Evolutionary conservation across 768 basidiomycete species (phyloP).

Genomic region (Cyclocybe cylindracea): DNA sequence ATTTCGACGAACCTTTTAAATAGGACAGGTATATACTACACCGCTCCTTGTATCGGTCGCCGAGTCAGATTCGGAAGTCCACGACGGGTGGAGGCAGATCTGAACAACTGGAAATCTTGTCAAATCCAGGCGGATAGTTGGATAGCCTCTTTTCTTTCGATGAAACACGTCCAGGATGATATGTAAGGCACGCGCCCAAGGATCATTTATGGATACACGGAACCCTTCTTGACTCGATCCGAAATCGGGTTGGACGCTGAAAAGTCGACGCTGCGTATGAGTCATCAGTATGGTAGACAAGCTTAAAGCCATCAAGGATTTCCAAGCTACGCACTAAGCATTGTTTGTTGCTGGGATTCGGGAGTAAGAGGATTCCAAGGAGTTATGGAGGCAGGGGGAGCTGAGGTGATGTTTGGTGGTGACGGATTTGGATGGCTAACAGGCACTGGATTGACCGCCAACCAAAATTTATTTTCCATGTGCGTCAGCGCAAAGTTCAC

Average conservation of each 20-base stretch:
- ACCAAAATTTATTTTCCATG: constrained; percentile 6
- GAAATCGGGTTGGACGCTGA: constrained; percentile 21
- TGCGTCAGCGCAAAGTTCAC: constrained; percentile 8
- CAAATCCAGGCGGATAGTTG: constrained; percentile 27
- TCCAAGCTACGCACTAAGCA: constrained; percentile 5
- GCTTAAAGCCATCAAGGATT: neutral
- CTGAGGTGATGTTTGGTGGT: constrained; percentile 12
- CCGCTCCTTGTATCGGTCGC: constrained; percentile 24
- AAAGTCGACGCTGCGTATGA: constrained; percentile 24
- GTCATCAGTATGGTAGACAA: constrained; percentile 25
- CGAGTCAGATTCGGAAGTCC: constrained; percentile 35
- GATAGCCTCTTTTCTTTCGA: constrained; percentile 31
- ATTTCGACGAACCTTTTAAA: constrained; percentile 16
- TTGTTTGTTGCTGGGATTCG: neutral
- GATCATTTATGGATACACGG: constrained; percentile 35
- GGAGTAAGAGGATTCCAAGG: constrained; percentile 4
- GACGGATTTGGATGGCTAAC: constrained; percentile 11
- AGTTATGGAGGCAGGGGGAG: constrained; percentile 7
- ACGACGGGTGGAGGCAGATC: constrained; percentile 29
- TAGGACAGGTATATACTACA: constrained; percentile 12
- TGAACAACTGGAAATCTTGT: constrained; percentile 29
- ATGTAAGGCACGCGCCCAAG: constrained; percentile 33
- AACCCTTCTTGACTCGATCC: constrained; percentile 34
- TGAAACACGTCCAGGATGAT: constrained; percentile 33
- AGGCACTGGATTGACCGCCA: constrained; percentile 14